phyloP scores from a whole-genome alignment of 306 rosid genomes.

The Vachellia pachyceras region DNA sequence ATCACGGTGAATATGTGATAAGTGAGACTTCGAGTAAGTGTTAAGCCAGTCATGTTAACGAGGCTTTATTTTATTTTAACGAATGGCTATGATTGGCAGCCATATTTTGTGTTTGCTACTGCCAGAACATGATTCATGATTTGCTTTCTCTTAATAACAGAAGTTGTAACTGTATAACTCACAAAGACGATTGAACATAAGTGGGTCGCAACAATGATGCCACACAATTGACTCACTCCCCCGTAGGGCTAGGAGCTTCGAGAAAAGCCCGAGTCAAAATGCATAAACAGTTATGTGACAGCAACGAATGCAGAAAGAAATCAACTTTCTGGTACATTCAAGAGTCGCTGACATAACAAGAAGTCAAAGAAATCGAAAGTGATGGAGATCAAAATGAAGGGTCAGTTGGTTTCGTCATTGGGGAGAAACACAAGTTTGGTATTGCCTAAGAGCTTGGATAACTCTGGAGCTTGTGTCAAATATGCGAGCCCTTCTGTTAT shows the following conservation, averaged over 20 bases:
- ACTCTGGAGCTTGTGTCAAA: conserved; percentile 67
- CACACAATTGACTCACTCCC: neutral
- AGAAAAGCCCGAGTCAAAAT: neutral
- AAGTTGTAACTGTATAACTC: neutral
- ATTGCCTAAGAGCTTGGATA: conserved; percentile 75
- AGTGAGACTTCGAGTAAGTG: too few species aligned
- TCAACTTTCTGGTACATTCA: neutral
- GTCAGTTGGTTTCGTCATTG: neutral
- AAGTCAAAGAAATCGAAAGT: neutral
- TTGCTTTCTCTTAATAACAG: neutral
- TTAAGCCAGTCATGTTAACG: too few species aligned
- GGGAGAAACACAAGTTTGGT: neutral
- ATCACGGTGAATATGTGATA: too few species aligned
- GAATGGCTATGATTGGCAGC: too few species aligned
- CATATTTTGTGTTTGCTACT: too few species aligned
- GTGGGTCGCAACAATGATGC: neutral
- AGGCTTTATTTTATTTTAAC: neutral
- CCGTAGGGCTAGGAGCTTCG: neutral
- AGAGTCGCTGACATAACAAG: neutral
- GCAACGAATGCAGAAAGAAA: neutral
- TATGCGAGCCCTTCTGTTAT: conserved; percentile 77
- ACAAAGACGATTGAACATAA: neutral
- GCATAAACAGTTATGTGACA: neutral
- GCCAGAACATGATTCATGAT: too few species aligned
- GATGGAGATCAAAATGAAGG: neutral